Conservation (phyloP, 208 protist species). For the Acanthamoeba healyi region DNA sequence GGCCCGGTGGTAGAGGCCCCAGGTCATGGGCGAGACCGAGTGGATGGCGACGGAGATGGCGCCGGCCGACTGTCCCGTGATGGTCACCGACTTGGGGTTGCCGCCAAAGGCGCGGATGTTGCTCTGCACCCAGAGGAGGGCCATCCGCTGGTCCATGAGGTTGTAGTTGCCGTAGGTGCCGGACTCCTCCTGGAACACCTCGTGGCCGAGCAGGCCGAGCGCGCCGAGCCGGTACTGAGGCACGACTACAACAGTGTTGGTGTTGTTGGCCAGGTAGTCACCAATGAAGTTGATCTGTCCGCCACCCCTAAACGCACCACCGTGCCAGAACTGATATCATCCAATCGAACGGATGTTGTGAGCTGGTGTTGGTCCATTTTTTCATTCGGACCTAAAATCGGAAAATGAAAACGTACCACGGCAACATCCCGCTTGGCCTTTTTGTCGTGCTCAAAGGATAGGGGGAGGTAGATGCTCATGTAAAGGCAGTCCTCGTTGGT, state of each 20-base stretch:
- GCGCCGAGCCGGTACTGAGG: constrained; percentile 74
- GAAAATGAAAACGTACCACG: no score
- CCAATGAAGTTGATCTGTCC: background rate
- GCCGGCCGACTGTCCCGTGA: constrained; percentile 13
- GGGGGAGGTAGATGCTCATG: no score
- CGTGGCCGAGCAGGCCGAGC: constrained; percentile 60
- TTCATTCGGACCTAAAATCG: no score
- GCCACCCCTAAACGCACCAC: background rate
- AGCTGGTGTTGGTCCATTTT: no score
- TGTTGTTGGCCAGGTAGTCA: background rate
- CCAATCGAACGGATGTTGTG: no score
- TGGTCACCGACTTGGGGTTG: background rate
- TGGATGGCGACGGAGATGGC: background rate
- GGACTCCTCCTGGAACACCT: background rate
- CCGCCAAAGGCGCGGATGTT: constrained; percentile 71
- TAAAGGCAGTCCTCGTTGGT: no score
- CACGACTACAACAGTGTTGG: background rate
- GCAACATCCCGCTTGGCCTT: no score
- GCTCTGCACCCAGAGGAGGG: constrained; percentile 10
- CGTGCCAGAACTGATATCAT: constrained; percentile 11
- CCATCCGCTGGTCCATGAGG: constrained; percentile 36
- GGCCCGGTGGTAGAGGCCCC: background rate
- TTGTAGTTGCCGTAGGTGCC: background rate
- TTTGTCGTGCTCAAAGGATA: no score
- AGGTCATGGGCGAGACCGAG: background rate